phyloP scores from a whole-genome alignment of 805 yeast species.

The Saccharomyces eubayanus region DNA sequence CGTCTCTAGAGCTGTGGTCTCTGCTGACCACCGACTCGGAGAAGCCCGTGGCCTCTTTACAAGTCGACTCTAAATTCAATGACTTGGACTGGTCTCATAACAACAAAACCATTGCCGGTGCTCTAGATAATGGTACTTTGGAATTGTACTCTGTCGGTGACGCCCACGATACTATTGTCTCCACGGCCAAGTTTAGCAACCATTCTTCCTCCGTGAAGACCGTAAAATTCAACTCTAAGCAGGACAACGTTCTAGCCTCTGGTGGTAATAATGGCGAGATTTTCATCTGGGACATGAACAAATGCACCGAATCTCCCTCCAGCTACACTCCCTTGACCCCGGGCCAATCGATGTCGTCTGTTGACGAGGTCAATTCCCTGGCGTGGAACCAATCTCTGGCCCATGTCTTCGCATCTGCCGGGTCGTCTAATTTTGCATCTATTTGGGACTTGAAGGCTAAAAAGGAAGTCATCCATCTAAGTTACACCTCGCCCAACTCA shows the following conservation, averaged over 20 bases:
- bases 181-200: slow-evolving; percentile 39
- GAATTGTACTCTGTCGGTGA: slow-evolving; percentile 62
- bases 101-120: slow-evolving; percentile 71
- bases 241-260: slow-evolving; percentile 64
- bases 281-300: slow-evolving; percentile 79
- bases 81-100: slow-evolving; percentile 77
- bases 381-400: slow-evolving; percentile 82
- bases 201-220: slow-evolving; percentile 67
- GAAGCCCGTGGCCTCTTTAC: slow-evolving; percentile 38
- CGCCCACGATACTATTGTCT: slow-evolving; percentile 31
- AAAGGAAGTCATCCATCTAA: slow-evolving; percentile 80
- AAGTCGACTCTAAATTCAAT: slow-evolving; percentile 56
- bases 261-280: slow-evolving; percentile 85
- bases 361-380: slow-evolving; percentile 70
- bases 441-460: slow-evolving; percentile 89
- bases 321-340: slow-evolving; percentile 44
- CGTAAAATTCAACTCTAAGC: slow-evolving; percentile 69
- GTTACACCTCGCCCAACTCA: slow-evolving; percentile 48
- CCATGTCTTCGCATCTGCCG: slow-evolving; percentile 86
- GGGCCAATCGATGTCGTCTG: slow-evolving; percentile 71
- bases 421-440: slow-evolving; percentile 76
- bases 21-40: slow-evolving; percentile 38
- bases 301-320: slow-evolving; percentile 37
- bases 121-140: slow-evolving; percentile 72
- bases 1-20: slow-evolving; percentile 76